Base-by-base conservation (phyloP, 78 protist species). In the Capsaspora owczarzaki region DNA sequence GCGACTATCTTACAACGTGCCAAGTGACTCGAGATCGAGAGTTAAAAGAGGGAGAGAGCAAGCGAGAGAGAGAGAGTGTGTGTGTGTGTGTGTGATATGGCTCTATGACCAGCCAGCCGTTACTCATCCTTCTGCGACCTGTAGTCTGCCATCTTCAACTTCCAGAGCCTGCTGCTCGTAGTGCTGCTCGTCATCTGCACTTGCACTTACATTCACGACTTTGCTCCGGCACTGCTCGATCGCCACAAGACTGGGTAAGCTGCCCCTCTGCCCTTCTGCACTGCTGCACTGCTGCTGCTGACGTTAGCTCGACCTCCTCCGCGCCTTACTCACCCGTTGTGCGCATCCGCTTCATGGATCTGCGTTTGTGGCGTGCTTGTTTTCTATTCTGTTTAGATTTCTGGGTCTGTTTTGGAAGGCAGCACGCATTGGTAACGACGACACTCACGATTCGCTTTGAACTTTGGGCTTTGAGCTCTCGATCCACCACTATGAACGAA, bases 161-260 rank as follows among this genome's bases (percentile, higher is more conserved):
- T 79, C 76, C 75, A 79, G 20, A n/a, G 46, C 20, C 74, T 79
- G 16, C 42, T 79, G 27, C 20, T 68, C 6, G 75, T 63, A 8
- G 31, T 79, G 33, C 83, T 79, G 47, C 76, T 79, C n/a, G 20
- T 61, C 53, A 69, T 79, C 76, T 79, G 83, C 76, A 79, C 61
- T 23, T 68, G 75, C 49, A 12, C 83, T 3, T 68, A 68, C 42
- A 16, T 79, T 16, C 53, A 33, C 16, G 76, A 27, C 1, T 5
- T 44, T 8, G 22, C 29, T 5, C 83, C 83, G 14, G 3, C 47
- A 2, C 31, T 79, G 43, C 10, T 79, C 40, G 83, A 79, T 2
- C 8, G 71, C 35, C 37, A 44, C 4, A 79, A 79, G 74, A 31
- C 16, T 0, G 83, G 83, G 66, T 56, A 12, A 46, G 51, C 51